Percentiles rank a stretch among this genome's conserved stretches.
These are phyloP conservation scores for Salix exigua DNA, from an alignment of 345 rosid genomes.

Conservation along the genomic window DNA sequence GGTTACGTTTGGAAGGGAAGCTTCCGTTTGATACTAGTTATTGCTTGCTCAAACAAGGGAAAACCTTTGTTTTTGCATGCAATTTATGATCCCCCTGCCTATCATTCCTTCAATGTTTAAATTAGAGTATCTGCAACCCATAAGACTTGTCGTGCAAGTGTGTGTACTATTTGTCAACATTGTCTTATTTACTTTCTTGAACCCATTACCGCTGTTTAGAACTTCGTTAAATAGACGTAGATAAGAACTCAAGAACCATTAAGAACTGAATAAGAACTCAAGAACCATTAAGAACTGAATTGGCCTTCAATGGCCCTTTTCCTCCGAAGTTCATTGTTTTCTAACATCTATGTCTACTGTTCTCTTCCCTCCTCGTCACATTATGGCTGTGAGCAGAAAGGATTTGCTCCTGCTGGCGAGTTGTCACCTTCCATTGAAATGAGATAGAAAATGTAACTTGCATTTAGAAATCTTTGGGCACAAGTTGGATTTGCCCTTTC, in stretches of 20 bases:
- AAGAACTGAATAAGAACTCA: slow-evolving; percentile 24
- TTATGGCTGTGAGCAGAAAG: background rate
- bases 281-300: slow-evolving; percentile 25
- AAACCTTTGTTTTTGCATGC: slow-evolving; percentile 31
- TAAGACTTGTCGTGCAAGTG: slow-evolving; percentile 39
- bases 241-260: slow-evolving; percentile 23
- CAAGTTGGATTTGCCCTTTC: too few species aligned
- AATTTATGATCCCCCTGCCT: slow-evolving; percentile 24
- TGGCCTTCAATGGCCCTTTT: slow-evolving; percentile 10
- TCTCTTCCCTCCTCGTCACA: background rate
- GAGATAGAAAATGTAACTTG: background rate
- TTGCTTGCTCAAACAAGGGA: slow-evolving; percentile 33
- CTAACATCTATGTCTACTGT: background rate
- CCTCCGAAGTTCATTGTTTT: background rate
- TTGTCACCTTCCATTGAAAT: background rate
- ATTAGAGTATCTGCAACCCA: slow-evolving; percentile 28
- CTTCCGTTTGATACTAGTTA: slow-evolving; percentile 42
- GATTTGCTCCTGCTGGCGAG: background rate
- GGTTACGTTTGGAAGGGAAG: slow-evolving; percentile 75
- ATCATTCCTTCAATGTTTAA: slow-evolving; percentile 21
- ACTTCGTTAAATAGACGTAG: slow-evolving; percentile 17
- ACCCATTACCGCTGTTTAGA: slow-evolving; percentile 25
- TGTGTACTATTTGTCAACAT: slow-evolving; percentile 39
- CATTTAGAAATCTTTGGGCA: background rate
- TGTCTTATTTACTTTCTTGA: slow-evolving; percentile 24